phyloP scores from a whole-genome alignment of 2,329 filamentous ascomycete species.

The Plenodomus biglobosus region DNA sequence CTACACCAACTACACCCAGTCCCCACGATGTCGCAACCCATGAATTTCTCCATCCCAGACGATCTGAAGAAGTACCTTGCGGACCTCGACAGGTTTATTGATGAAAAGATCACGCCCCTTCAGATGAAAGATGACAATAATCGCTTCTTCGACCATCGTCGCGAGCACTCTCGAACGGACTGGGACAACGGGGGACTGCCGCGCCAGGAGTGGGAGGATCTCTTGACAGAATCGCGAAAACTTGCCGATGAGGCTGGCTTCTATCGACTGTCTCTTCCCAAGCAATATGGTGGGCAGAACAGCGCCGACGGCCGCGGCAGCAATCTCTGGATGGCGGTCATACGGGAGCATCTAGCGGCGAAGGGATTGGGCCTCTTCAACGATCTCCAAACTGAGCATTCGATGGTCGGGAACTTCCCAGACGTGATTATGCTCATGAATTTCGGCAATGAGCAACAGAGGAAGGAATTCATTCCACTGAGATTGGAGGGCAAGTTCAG shows the following conservation, averaged over 20 bases:
- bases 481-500: slow-evolving; percentile 57
- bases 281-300: slow-evolving; percentile 57
- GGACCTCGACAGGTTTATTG: slow-evolving; percentile 61
- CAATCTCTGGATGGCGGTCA: slow-evolving; percentile 66
- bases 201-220: slow-evolving; percentile 59
- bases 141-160: slow-evolving; percentile 66
- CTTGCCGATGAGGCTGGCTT: slow-evolving; percentile 63
- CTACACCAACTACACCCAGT: not conserved
- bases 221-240: slow-evolving; percentile 53
- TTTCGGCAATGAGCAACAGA: slow-evolving; percentile 60
- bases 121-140: slow-evolving; percentile 61
- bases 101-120: slow-evolving; percentile 55
- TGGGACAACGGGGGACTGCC: slow-evolving; percentile 62
- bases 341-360: slow-evolving; percentile 60
- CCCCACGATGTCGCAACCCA: slow-evolving; percentile 2
- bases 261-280: slow-evolving; percentile 61
- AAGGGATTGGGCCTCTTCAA: slow-evolving; percentile 64
- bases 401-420: slow-evolving; percentile 64
- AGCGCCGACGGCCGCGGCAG: slow-evolving; percentile 47
- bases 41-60: slow-evolving; percentile 55
- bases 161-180: slow-evolving; percentile 63
- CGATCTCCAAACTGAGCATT: slow-evolving; percentile 66
- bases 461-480: slow-evolving; percentile 55
- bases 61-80: slow-evolving; percentile 53
- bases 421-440: slow-evolving; percentile 64